Conservation (phyloP, 495 filamentous ascomycete species). For the Neurospora tetrasperma region DNA sequence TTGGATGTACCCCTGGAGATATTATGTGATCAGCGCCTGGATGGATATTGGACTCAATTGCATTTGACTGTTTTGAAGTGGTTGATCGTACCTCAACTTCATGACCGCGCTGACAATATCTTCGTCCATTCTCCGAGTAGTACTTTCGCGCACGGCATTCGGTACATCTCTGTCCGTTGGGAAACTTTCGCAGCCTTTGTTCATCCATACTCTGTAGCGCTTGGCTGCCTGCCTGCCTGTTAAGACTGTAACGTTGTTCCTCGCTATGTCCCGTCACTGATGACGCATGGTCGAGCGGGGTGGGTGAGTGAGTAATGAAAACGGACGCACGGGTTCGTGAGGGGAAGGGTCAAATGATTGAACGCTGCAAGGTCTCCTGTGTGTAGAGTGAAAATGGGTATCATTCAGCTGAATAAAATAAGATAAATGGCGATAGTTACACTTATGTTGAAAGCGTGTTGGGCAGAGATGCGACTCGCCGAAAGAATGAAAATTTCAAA, state of each 20-base stretch:
- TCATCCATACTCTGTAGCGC: neutral
- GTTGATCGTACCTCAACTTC: constrained; percentile 32
- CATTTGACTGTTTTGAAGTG: neutral
- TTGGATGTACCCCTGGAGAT: constrained; percentile 34
- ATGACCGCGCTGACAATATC: constrained; percentile 46
- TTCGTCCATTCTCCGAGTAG: constrained; percentile 38
- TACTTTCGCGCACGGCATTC: constrained; percentile 39
- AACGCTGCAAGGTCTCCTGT: neutral
- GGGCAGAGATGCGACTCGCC: neutral
- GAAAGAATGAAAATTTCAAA: neutral
- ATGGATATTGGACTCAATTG: neutral
- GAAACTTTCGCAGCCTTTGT: constrained; percentile 21
- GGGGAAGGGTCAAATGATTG: neutral
- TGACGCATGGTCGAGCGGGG: neutral
- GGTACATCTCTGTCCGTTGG: constrained; percentile 32
- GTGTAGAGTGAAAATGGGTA: neutral
- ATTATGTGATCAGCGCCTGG: neutral
- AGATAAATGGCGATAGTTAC: neutral
- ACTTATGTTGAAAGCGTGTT: neutral
- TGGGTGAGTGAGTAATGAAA: neutral
- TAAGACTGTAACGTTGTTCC: neutral
- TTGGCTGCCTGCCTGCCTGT: neutral
- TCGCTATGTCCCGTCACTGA: neutral
- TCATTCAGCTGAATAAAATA: neutral
- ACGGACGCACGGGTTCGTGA: neutral